These are phyloP conservation scores for Fusarium anguioides DNA, from an alignment of 2,329 filamentous ascomycete genomes.

Conservation along the genomic window DNA sequence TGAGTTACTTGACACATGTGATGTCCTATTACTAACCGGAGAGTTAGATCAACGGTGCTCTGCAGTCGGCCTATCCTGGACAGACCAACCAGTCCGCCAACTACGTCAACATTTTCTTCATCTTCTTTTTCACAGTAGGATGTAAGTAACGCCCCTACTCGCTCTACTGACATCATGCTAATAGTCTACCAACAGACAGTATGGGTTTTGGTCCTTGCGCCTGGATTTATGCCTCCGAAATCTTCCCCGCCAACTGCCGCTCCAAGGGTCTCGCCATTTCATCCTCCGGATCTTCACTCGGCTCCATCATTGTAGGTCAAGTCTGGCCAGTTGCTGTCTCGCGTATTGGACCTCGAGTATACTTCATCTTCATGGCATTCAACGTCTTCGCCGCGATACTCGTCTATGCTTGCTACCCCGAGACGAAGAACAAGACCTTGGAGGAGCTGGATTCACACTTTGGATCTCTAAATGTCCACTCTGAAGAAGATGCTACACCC, in stretches of 20 bases:
- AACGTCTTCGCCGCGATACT: constrained; percentile 12
- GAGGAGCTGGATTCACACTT: constrained; percentile 23
- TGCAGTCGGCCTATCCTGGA: constrained; percentile 11
- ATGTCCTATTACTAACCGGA: background rate
- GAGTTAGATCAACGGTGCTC: constrained; percentile 8
- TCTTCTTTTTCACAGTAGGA: constrained; percentile 21
- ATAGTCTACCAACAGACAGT: background rate
- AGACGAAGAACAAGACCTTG: constrained; percentile 17
- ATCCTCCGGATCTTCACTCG: constrained; percentile 10
- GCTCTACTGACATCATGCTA: fast-evolving
- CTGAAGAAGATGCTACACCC: constrained; percentile 15
- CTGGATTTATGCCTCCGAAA: constrained; percentile 23
- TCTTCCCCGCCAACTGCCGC: constrained; percentile 22
- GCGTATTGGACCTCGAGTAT: constrained; percentile 3
- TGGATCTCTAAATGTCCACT: constrained; percentile 16
- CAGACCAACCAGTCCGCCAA: constrained; percentile 17
- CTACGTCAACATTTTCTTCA: constrained; percentile 22
- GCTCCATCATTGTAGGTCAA: constrained; percentile 18
- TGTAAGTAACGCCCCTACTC: background rate
- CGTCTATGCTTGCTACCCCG: constrained; percentile 19
- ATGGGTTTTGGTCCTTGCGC: constrained; percentile 21
- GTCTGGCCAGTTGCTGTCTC: constrained; percentile 17
- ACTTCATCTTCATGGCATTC: constrained; percentile 23
- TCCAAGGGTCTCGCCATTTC: constrained; percentile 22
- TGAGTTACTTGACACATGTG: background rate